A percentile compares a stretch with the other conserved stretches of the same genome.
Conservation (phyloP, 2,329 filamentous ascomycete genomes). For the Cadophora malorum region DNA sequence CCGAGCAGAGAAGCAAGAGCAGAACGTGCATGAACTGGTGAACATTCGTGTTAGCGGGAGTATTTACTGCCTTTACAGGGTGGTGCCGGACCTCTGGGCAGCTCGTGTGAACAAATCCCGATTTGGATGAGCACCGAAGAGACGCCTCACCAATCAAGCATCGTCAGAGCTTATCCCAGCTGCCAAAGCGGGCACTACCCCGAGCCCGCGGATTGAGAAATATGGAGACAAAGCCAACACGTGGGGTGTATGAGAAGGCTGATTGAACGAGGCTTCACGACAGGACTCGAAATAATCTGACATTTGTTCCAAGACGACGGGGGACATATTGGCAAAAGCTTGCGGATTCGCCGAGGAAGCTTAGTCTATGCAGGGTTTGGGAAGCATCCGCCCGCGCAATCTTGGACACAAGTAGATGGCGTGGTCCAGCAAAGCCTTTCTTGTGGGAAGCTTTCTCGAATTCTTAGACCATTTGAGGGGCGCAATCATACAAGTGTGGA, state of each 20-base stretch:
- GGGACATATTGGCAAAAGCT: conserved; percentile 7
- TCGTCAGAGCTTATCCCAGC: background rate
- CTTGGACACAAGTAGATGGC: background rate
- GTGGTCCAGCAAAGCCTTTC: background rate
- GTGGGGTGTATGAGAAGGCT: conserved; percentile 15
- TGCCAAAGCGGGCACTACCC: conserved; percentile 14
- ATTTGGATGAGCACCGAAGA: background rate
- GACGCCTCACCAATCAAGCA: conserved; percentile 8
- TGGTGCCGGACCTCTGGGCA: conserved; percentile 7
- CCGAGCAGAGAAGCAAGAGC: background rate
- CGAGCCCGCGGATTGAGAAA: conserved; percentile 2
- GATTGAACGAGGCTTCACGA: background rate
- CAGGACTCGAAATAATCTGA: background rate
- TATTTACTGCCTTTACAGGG: conserved; percentile 3
- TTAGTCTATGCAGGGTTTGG: conserved; percentile 7
- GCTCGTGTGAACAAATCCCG: conserved; percentile 11
- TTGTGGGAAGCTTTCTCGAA: background rate
- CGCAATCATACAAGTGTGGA: conserved; percentile 1
- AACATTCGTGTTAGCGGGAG: background rate
- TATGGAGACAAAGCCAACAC: conserved; percentile 7
- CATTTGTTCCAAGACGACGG: background rate
- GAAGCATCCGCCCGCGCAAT: background rate
- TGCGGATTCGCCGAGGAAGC: conserved; percentile 10
- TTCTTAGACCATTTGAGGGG: background rate
- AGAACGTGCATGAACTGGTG: background rate